Percentiles rank a stretch among this genome's conserved stretches.
Conservation (phyloP, 2,329 filamentous ascomycete genomes). For the Trichoderma sp. region DNA sequence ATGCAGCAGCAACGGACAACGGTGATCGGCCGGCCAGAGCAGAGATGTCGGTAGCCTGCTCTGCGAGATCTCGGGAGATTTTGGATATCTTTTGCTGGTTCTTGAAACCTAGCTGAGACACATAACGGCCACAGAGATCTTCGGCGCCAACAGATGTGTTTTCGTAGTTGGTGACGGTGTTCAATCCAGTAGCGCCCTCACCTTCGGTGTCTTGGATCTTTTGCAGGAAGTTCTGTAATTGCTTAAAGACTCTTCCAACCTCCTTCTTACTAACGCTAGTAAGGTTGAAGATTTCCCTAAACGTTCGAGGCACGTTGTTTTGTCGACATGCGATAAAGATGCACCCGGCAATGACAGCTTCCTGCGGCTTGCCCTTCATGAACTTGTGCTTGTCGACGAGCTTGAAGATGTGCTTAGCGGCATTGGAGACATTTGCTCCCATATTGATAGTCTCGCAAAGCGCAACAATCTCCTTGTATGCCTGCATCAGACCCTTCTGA, state of each 20-base stretch:
- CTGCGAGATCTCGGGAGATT: constrained; percentile 76
- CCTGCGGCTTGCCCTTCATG: constrained; percentile 93
- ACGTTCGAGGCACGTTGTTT: constrained; percentile 81
- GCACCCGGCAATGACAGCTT: constrained; percentile 91
- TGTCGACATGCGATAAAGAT: constrained; percentile 98
- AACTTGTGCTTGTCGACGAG: constrained; percentile 88
- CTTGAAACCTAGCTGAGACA: constrained; percentile 75
- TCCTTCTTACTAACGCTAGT: constrained; percentile 97
- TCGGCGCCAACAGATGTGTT: constrained; percentile 77
- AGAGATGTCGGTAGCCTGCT: constrained; percentile 73
- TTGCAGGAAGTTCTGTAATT: constrained; percentile 83
- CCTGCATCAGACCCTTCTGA: constrained; percentile 77
- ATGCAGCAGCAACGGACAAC: constrained; percentile 88
- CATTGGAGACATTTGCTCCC: constrained; percentile 78
- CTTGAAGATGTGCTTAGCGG: constrained; percentile 94
- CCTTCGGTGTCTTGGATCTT: constrained; percentile 64
- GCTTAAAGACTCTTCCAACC: constrained; percentile 93
- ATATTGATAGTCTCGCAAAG: constrained; percentile 85
- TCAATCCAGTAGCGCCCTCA: constrained; percentile 48
- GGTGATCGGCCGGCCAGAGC: constrained; percentile 91
- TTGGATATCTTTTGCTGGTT: constrained; percentile 73
- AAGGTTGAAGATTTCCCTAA: constrained; percentile 90
- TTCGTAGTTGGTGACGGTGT: constrained; percentile 69
- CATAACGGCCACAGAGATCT: constrained; percentile 87
- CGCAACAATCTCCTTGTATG: constrained; percentile 85